These are phyloP conservation scores for Alternaria brassicicola DNA, from an alignment of 2,329 filamentous ascomycete species.

Conservation along the genomic window DNA sequence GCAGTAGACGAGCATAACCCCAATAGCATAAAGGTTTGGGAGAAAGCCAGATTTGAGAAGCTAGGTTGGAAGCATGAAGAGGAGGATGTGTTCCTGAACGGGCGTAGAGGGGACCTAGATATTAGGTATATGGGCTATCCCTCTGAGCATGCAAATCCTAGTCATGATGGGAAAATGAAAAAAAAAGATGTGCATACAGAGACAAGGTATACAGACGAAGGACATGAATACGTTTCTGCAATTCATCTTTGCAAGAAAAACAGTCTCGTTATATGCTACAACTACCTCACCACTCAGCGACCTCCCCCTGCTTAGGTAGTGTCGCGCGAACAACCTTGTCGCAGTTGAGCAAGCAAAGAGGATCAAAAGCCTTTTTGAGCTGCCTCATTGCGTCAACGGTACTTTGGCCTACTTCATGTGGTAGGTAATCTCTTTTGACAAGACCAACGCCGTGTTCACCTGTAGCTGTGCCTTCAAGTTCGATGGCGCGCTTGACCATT, in stretches of 20 bases:
- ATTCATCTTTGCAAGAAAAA: neutral
- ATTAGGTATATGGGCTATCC: constrained; percentile 31
- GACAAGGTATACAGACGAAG: neutral
- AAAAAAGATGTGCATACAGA: neutral
- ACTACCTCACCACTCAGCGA: constrained; percentile 51
- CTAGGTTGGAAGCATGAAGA: constrained; percentile 30
- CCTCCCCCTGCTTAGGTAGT: constrained; percentile 56
- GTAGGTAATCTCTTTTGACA: constrained; percentile 82
- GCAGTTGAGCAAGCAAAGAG: constrained; percentile 69
- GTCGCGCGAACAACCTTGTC: constrained; percentile 69
- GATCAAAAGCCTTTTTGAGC: constrained; percentile 83
- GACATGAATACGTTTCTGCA: neutral
- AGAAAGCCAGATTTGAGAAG: constrained; percentile 33
- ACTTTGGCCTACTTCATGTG: constrained; percentile 74
- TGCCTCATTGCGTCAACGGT: constrained; percentile 85
- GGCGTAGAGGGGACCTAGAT: constrained; percentile 32
- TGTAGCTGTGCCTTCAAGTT: constrained; percentile 84
- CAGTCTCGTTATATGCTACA: neutral
- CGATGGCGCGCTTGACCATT: constrained; percentile 85
- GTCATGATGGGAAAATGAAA: neutral
- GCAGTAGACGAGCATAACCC: constrained; percentile 30
- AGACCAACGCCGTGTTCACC: constrained; percentile 85
- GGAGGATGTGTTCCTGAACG: constrained; percentile 31
- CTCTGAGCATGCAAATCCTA: constrained; percentile 5
- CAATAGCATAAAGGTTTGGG: constrained; percentile 27